phyloP scores from a whole-genome alignment of 768 basidiomycete species.

The Mycena haematopus region DNA sequence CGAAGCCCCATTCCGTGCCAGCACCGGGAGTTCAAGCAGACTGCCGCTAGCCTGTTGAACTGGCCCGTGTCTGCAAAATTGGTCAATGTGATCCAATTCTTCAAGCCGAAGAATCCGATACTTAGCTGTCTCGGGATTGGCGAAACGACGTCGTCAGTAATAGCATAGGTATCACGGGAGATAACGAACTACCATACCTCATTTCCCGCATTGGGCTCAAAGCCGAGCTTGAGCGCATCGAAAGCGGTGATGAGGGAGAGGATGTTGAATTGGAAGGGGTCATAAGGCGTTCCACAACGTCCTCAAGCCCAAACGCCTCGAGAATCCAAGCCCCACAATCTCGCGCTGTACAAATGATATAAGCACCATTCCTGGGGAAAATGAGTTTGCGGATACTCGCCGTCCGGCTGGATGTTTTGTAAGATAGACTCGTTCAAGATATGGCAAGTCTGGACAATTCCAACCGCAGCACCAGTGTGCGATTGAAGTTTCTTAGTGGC shows the following conservation, averaged over 20 bases:
- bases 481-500: constrained; percentile 3
- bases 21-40: constrained; percentile 13
- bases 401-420: constrained; percentile 10
- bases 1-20: constrained; percentile 23
- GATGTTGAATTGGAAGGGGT: constrained; percentile 9
- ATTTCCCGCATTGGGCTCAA: constrained; percentile 12
- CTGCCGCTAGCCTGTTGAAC: constrained; percentile 14
- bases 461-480: constrained; percentile 1
- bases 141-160: constrained; percentile 16
- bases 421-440: constrained; percentile 19
- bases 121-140: constrained; percentile 3
- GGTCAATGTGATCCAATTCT: constrained; percentile 14
- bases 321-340: constrained; percentile 5
- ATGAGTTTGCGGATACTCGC: constrained; percentile 11
- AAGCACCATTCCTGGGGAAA: constrained; percentile 5
- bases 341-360: constrained; percentile 14
- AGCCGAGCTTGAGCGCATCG: constrained; percentile 7
- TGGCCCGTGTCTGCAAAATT: constrained; percentile 10
- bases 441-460: constrained; percentile 6
- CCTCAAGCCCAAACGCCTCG: constrained; percentile 16
- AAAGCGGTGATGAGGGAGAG: constrained; percentile 14
- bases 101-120: constrained; percentile 12
- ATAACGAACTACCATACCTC: constrained; percentile 5
- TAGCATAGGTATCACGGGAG: constrained; percentile 7
- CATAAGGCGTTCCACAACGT: constrained; percentile 13